Evolutionary conservation across 208 protist species (phyloP).

Genomic region (Zelonia costaricensis): DNA sequence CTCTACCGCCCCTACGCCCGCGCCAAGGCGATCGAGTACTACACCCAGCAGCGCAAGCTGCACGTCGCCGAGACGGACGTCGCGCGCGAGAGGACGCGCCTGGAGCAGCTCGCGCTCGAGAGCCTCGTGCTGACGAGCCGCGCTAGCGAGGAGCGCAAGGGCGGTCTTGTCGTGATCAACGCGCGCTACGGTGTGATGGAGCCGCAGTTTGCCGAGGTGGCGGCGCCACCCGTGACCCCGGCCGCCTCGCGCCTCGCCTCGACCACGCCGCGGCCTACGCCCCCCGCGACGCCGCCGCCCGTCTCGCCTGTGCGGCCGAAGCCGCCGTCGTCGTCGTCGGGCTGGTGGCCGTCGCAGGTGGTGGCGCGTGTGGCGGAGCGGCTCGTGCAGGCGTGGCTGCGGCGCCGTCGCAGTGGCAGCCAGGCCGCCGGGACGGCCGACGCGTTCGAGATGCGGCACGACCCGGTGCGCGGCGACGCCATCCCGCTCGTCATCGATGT

Average conservation of each 20-base stretch:
- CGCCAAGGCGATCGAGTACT: conserved; percentile 42
- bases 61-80: conserved; percentile 80
- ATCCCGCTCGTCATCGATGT: conserved; percentile 81
- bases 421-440: not conserved
- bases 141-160: conserved; percentile 59
- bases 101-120: conserved; percentile 78
- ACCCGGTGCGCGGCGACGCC: conserved; percentile 26
- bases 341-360: conserved; percentile 30
- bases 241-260: not conserved
- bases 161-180: conserved; percentile 87
- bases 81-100: conserved; percentile 54
- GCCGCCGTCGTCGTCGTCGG: not conserved
- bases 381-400: conserved; percentile 14
- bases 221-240: not conserved
- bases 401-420: not conserved
- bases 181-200: conserved; percentile 83
- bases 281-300: not conserved
- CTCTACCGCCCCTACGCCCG: conserved; percentile 58
- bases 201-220: conserved; percentile 56
- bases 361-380: conserved; percentile 18
- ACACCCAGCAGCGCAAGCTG: conserved; percentile 43
- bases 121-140: conserved; percentile 42
- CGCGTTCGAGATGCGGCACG: conserved; percentile 15
- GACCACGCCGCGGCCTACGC: not conserved
- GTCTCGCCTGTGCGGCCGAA: not conserved